Percentiles rank a stretch among this genome's conserved stretches.
Evolutionary conservation across 768 basidiomycete species (phyloP).

Genomic region (Tubosaeta sp.): DNA sequence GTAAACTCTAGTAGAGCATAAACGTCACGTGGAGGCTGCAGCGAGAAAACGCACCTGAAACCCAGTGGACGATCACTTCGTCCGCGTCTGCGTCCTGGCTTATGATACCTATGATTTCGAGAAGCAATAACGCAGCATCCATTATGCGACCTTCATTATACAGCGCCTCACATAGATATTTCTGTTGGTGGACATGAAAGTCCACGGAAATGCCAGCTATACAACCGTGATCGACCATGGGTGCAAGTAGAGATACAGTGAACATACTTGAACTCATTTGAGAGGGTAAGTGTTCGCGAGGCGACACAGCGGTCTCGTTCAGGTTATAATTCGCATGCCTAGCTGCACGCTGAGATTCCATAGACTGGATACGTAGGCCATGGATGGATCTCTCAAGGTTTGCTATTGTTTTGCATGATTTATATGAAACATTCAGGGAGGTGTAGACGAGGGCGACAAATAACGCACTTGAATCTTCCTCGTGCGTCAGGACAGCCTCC

Average conservation of each 20-base stretch:
- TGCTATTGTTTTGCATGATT: not conserved
- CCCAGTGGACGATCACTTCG: not conserved
- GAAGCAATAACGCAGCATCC: conserved; percentile 2
- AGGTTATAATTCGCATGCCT: not conserved
- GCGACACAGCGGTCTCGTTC: not conserved
- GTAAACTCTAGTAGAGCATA: not conserved
- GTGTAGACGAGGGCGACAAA: no score
- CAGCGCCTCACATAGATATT: conserved; percentile 2
- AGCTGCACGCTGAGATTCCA: not conserved
- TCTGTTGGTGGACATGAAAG: not conserved
- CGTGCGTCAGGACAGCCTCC: no score
- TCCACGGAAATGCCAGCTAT: not conserved
- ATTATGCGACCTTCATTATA: not conserved
- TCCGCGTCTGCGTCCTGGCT: not conserved
- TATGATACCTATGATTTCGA: not conserved
- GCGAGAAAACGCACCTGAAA: not conserved
- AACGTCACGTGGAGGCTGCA: no score
- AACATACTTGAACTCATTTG: not conserved
- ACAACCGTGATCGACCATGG: not conserved
- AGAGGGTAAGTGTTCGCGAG: not conserved
- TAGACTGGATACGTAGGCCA: not conserved
- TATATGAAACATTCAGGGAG: no score
- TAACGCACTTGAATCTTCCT: no score
- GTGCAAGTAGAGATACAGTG: no score
- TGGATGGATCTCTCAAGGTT: not conserved